A percentile compares a stretch with the other conserved stretches of the same genome.
phyloP scores from a whole-genome alignment of 148 eudicot species.

The Vaccinium myrtillus region DNA sequence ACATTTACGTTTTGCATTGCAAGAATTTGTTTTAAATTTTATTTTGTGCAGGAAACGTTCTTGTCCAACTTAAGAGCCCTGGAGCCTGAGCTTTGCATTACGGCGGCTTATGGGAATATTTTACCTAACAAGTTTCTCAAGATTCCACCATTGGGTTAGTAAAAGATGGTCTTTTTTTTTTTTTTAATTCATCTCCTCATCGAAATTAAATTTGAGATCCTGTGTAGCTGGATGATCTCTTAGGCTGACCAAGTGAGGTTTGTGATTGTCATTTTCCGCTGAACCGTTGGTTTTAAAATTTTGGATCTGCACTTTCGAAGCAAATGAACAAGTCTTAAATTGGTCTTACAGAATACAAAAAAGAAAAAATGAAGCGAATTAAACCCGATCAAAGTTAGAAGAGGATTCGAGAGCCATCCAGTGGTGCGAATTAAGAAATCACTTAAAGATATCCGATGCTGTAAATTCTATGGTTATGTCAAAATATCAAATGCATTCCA shows the following conservation, averaged over 20 bases:
- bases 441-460: too few relatives aligned
- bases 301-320: neutral
- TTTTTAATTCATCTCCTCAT: neutral
- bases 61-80: constrained; percentile 62
- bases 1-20: neutral
- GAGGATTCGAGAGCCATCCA: too few relatives aligned
- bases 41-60: constrained; percentile 63
- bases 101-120: constrained; percentile 97
- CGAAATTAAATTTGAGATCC: neutral
- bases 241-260: neutral
- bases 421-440: too few relatives aligned
- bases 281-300: neutral
- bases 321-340: neutral
- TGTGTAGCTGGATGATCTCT: neutral
- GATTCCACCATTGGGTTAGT: constrained; percentile 83
- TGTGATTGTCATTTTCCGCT: neutral
- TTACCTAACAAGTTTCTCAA: constrained; percentile 79
- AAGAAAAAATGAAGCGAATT: too few relatives aligned
- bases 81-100: constrained; percentile 91
- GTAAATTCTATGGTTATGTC: neutral
- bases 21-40: constrained; percentile 14
- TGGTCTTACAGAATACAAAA: neutral
- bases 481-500: neutral
- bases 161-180: neutral
- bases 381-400: too few relatives aligned